These are phyloP conservation scores for Neofusicoccum sp. DNA, from an alignment of 2,329 filamentous ascomycete species.

Conservation along the genomic window DNA sequence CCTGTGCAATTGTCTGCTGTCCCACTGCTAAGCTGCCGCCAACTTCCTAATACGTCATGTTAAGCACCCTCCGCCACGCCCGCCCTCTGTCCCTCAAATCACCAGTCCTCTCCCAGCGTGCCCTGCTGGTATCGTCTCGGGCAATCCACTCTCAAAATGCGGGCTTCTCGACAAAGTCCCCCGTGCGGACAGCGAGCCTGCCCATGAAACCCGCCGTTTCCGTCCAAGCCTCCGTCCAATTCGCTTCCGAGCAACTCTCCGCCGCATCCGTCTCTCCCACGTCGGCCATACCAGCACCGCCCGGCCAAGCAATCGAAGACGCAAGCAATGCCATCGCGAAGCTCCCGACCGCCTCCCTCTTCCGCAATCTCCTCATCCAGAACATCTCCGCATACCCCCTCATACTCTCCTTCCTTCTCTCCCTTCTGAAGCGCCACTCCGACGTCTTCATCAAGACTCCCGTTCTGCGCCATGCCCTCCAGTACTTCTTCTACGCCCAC, in stretches of 20 bases:
- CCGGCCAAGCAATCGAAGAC: neutral
- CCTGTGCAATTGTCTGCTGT: neutral
- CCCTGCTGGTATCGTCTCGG: neutral
- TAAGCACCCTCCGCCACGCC: constrained; percentile 12
- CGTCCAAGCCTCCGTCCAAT: constrained; percentile 3
- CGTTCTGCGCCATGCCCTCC: constrained; percentile 67
- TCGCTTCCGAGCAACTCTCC: neutral
- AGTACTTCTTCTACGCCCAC: constrained; percentile 82
- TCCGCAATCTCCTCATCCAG: constrained; percentile 18
- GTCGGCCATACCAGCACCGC: neutral
- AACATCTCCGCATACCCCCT: constrained; percentile 12
- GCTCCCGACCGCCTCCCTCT: constrained; percentile 13
- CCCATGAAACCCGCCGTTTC: constrained; percentile 4
- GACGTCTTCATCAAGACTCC: constrained; percentile 33
- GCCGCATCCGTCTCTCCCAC: neutral
- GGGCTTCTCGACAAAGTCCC: neutral
- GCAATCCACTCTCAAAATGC: constrained; percentile 5
- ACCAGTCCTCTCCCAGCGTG: constrained; percentile 2
- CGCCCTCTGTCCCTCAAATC: constrained; percentile 5
- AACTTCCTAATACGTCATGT: constrained; percentile 14
- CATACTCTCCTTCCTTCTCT: constrained; percentile 17
- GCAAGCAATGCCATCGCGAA: constrained; percentile 1
- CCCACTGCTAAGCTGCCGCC: neutral
- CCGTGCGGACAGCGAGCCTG: neutral
- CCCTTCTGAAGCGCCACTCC: constrained; percentile 12